Conservation (phyloP, 192 early-diverging fungal species). For the Coemansia sp. region DNA sequence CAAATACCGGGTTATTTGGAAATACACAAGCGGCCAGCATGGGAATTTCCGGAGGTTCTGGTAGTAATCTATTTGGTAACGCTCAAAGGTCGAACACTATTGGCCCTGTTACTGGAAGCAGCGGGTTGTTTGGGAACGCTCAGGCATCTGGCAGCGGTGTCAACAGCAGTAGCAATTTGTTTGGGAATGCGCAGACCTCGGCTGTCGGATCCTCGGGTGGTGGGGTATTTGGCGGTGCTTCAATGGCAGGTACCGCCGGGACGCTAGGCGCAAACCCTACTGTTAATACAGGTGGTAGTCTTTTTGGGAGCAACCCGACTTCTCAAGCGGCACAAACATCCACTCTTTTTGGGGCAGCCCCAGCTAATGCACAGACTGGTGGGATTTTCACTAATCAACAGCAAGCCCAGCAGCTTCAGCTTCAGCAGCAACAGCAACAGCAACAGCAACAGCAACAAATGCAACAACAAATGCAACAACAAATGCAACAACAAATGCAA, state of each 20-base stretch:
- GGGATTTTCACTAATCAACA: constrained; percentile 24
- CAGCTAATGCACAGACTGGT: background rate
- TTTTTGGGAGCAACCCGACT: constrained; percentile 19
- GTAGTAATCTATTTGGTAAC: constrained; percentile 22
- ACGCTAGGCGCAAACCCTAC: constrained; percentile 2
- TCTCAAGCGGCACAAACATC: constrained; percentile 18
- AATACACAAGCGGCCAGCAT: constrained; percentile 6
- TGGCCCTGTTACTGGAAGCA: constrained; percentile 2
- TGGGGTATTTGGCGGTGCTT: constrained; percentile 10
- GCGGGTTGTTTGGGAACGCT: constrained; percentile 28
- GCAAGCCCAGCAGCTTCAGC: constrained; percentile 45
- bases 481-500: constrained; percentile 41
- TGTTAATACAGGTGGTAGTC: background rate
- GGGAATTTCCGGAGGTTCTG: background rate
- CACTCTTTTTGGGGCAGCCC: constrained; percentile 28
- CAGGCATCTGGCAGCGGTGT: background rate
- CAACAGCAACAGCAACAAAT: constrained; percentile 53
- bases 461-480: constrained; percentile 30
- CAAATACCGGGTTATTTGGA: constrained; percentile 17
- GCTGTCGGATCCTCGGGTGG: background rate
- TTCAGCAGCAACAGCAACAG: constrained; percentile 34
- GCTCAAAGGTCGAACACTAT: background rate
- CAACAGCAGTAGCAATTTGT: background rate
- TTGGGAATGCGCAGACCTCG: constrained; percentile 1
- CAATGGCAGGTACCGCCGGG: background rate